Base-by-base conservation (phyloP, 495 filamentous ascomycete species). In the Neurospora africana region DNA sequence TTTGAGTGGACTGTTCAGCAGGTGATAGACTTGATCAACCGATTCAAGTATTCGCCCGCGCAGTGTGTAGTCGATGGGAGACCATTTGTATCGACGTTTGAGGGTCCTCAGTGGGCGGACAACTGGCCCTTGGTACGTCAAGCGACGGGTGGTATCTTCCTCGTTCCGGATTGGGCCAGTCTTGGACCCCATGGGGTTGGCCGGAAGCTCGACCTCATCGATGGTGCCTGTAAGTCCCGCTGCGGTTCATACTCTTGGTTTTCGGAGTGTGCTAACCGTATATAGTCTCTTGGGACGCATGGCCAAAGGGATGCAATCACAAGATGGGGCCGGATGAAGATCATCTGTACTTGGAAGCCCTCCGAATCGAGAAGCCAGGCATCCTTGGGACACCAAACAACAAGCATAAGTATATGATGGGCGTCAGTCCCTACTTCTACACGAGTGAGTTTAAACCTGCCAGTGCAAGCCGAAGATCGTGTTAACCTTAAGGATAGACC, bases 401-500 rank as follows among this genome's bases (percentile, higher is more conserved):
- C 27, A 61, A 33, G 53, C 53, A 61, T 7, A 61, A 88, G 7
- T 94, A 89, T 80, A 93, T 94, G 91, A 93, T 93, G 91, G 87
- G 88, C 19, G 88, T 92, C 17, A 89, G 90, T 19, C 91, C 91
- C 2, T 93, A 90, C 88, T 93, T 93, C 79, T 94, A 91, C 74
- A 83, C 80, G 0, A 78, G 83, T 81, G 78, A 72, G 83, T 72
- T 44, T 53, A 17, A 39, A 11, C 33, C 33, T 36, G 43, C 2
- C 21, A 15, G 13, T 53, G 1, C 21, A 27, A 53, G 21, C 23
- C 0, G 13, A 5, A 5, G 9, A 39, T 6, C 0, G 19, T n/a
- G 27, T 58, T 71, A n/a, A 65, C 21, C 44, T 19, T 41, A n/a
- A 27, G 30, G 2, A 85, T 84, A 76, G 90, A 91, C 69, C 82